These are phyloP conservation scores for Gracilaria domingensis DNA, from an alignment of 23 red algal species.

Conservation along the genomic window DNA sequence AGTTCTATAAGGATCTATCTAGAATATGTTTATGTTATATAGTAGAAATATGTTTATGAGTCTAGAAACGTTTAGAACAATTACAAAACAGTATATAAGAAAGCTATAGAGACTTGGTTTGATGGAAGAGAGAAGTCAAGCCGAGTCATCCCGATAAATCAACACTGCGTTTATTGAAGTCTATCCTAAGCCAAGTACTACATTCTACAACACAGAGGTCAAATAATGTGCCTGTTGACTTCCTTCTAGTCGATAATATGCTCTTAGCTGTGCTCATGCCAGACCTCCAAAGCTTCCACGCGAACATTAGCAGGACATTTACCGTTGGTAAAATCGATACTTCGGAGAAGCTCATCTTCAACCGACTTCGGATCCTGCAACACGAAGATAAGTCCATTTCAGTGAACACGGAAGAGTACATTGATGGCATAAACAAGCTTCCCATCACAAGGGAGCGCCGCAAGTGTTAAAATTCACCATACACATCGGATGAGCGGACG, in stretches of 20 bases:
- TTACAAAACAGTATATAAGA: too few relatives aligned
- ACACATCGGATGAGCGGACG: not conserved
- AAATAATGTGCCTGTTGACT: too few relatives aligned
- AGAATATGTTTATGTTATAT: too few relatives aligned
- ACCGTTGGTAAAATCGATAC: constrained; percentile 21
- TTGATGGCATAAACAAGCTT: constrained; percentile 22
- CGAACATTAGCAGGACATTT: not conserved
- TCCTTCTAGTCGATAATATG: constrained; percentile 28
- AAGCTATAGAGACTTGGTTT: too few relatives aligned
- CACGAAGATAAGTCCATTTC: not conserved
- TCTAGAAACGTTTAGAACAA: too few relatives aligned
- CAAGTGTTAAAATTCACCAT: not conserved
- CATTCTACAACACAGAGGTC: too few relatives aligned
- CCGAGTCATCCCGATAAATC: too few relatives aligned
- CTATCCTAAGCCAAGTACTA: too few relatives aligned
- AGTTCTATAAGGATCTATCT: too few relatives aligned
- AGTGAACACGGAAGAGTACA: constrained; percentile 39
- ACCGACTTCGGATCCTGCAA: not conserved
- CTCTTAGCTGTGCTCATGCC: not conserved
- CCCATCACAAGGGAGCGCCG: not conserved
- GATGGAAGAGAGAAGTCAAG: too few relatives aligned
- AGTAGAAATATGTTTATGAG: too few relatives aligned
- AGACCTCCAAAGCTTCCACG: not conserved
- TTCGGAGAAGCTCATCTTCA: constrained; percentile 22
- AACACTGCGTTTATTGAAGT: too few relatives aligned